A percentile compares a stretch with the other conserved stretches of the same genome.
phyloP scores from a whole-genome alignment of 1,284 basidiomycete genomes.

The Ustilago xerochloae region DNA sequence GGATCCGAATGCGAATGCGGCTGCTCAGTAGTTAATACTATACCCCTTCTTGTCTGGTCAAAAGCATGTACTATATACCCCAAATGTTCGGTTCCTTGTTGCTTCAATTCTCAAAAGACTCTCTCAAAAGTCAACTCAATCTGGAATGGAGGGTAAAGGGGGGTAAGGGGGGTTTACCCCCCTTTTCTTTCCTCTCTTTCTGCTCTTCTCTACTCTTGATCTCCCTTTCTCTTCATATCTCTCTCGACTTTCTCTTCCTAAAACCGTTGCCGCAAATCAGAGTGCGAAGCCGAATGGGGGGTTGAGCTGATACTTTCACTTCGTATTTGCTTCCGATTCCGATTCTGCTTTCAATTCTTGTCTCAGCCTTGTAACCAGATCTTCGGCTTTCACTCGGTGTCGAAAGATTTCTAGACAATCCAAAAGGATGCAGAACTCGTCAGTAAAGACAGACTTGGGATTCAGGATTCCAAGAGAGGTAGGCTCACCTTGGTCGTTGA shows the following conservation, averaged over 20 bases:
- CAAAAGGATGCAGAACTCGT: too few species aligned
- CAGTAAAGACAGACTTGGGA: too few species aligned
- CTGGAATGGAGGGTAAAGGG: too few species aligned
- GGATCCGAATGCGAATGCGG: conserved; percentile 30
- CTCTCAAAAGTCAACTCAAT: too few species aligned
- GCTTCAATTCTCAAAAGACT: neutral
- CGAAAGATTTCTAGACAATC: conserved; percentile 37
- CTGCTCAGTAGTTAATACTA: neutral
- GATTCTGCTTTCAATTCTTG: neutral
- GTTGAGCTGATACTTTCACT: neutral
- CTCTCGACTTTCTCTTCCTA: too few species aligned
- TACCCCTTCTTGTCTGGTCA: neutral
- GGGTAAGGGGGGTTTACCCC: too few species aligned
- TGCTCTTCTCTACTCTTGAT: neutral
- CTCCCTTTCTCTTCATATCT: conserved; percentile 1
- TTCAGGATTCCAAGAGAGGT: neutral
- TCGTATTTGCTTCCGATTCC: neutral
- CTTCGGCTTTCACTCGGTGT: conserved; percentile 30
- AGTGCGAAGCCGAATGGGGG: too few species aligned
- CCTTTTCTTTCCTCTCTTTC: too few species aligned
- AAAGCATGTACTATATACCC: conserved; percentile 15
- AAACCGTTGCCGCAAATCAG: too few species aligned
- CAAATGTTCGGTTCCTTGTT: neutral
- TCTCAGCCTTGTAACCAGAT: conserved; percentile 22
- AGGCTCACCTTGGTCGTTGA: conserved; percentile 35